Evolutionary conservation across 1,284 basidiomycete species (phyloP).

Genomic region (Agaricales sp.): DNA sequence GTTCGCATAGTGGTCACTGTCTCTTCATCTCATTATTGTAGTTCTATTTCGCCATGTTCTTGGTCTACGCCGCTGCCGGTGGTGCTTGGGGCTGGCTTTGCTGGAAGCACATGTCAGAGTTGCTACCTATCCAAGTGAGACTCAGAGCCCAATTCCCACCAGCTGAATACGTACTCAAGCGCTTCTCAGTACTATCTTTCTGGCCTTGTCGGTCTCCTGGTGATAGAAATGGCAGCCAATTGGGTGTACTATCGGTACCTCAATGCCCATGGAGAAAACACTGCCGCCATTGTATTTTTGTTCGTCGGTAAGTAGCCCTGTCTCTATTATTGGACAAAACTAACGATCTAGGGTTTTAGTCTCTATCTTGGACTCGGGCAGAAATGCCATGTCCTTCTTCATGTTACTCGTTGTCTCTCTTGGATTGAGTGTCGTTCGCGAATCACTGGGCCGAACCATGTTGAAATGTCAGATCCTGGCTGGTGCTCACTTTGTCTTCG

Average conservation of each 20-base stretch:
- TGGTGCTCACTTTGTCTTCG: constrained; percentile 85
- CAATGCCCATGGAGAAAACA: constrained; percentile 76
- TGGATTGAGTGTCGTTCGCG: constrained; percentile 77
- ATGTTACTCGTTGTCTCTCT: constrained; percentile 87
- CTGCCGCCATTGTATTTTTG: constrained; percentile 72
- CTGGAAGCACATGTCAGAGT: constrained; percentile 71
- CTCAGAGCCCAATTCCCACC: background rate
- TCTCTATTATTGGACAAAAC: background rate
- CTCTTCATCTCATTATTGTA: constrained; percentile 27
- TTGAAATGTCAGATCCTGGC: constrained; percentile 69
- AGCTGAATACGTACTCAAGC: constrained; percentile 1
- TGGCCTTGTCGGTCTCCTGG: constrained; percentile 79
- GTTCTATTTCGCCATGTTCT: constrained; percentile 85
- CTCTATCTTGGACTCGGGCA: constrained; percentile 84
- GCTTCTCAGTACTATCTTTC: constrained; percentile 80
- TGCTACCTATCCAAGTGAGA: constrained; percentile 76
- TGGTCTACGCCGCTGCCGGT: constrained; percentile 66
- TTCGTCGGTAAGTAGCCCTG: constrained; percentile 55
- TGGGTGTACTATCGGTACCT: constrained; percentile 86
- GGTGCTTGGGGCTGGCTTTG: constrained; percentile 80
- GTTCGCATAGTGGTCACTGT: constrained; percentile 1
- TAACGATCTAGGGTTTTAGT: constrained; percentile 30
- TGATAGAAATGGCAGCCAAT: constrained; percentile 90
- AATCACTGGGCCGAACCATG: constrained; percentile 75
- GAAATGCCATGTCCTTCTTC: constrained; percentile 94